Conservation (phyloP, 441 rosid genomes). For the Erodium moschatum region DNA sequence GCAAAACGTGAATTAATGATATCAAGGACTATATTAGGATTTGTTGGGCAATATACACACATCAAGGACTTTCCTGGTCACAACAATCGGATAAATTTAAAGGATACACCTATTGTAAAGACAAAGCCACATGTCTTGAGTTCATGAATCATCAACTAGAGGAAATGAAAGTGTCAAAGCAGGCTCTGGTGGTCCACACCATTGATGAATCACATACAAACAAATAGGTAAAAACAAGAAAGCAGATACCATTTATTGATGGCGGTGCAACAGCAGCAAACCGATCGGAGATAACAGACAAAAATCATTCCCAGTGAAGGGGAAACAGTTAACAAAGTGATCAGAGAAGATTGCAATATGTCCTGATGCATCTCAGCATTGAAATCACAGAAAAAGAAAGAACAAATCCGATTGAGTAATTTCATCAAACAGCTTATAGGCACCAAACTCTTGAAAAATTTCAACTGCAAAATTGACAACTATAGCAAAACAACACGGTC, state of each 20-base stretch:
- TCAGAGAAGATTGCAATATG: constrained; percentile 6
- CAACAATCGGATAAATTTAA: not conserved
- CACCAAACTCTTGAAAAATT: not conserved
- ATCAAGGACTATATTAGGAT: too few relatives aligned
- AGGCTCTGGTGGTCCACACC: constrained; percentile 6
- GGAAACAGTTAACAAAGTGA: not conserved
- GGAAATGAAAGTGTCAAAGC: not conserved
- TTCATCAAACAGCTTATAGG: constrained; percentile 4
- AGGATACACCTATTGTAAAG: not conserved
- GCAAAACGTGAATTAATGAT: too few relatives aligned
- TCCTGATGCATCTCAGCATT: not conserved
- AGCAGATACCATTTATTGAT: constrained; percentile 6
- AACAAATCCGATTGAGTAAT: not conserved
- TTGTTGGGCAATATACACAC: not conserved
- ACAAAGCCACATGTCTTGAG: constrained; percentile 3
- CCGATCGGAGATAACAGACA: not conserved
- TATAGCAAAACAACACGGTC: too few relatives aligned
- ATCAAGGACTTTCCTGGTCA: not conserved
- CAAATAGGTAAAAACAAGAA: not conserved
- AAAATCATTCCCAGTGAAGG: not conserved
- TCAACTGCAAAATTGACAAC: not conserved
- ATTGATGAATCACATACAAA: not conserved
- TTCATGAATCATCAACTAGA: constrained; percentile 4
- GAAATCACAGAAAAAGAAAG: not conserved
- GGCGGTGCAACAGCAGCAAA: constrained; percentile 11